These are phyloP conservation scores for Eucalyptus viminalis DNA, from an alignment of 345 rosid genomes.

Conservation along the genomic window DNA sequence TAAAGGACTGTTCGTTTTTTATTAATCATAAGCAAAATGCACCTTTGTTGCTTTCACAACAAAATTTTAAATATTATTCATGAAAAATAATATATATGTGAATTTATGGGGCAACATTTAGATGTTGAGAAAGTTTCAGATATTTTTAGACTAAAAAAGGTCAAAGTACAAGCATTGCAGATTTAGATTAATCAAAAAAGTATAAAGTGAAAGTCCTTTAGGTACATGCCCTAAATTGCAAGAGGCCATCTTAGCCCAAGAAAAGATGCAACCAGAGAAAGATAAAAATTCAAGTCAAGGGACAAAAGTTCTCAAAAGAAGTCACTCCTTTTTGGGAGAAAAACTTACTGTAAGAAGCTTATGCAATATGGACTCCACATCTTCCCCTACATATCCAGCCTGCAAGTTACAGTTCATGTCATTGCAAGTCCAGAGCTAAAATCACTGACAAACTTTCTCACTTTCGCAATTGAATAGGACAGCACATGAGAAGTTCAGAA, in stretches of 20 bases:
- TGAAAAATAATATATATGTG: not conserved
- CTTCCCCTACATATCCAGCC: conserved; percentile 99
- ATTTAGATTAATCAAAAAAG: not conserved
- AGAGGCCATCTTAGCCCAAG: not conserved
- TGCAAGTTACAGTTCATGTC: conserved; percentile 20
- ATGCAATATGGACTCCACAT: conserved; percentile 97
- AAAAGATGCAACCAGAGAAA: not conserved
- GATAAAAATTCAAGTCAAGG: not conserved
- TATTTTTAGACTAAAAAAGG: not conserved
- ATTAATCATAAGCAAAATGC: not conserved
- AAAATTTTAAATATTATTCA: not conserved
- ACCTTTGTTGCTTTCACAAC: not conserved
- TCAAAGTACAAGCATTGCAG: not conserved
- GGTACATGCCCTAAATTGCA: not conserved
- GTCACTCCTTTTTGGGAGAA: not conserved
- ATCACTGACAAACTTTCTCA: not conserved
- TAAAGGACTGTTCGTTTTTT: not conserved
- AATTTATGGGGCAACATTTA: not conserved
- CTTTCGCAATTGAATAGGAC: not conserved
- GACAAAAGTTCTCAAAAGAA: not conserved
- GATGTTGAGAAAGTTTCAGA: not conserved
- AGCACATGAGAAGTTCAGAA: not conserved
- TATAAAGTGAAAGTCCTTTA: not conserved
- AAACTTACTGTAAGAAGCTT: conserved; percentile 74
- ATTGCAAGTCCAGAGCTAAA: not conserved